A percentile compares a stretch with the other conserved stretches of the same genome.
Evolutionary conservation across 768 basidiomycete genomes (phyloP).

Genomic region (Neoboletus subvelutipes): DNA sequence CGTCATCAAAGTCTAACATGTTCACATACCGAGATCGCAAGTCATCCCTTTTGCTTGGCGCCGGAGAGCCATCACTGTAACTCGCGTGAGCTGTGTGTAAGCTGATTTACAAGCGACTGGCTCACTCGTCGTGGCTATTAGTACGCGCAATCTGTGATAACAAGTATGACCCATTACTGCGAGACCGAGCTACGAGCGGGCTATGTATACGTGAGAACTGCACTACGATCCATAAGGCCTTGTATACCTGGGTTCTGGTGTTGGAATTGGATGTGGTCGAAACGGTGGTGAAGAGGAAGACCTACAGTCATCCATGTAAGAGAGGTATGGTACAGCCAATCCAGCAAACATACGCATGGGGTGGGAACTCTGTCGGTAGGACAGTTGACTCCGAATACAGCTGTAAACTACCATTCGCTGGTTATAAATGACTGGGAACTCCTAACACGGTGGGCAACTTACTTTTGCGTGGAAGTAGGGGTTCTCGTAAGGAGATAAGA

Average conservation of each 20-base stretch:
- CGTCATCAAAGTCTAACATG: background rate
- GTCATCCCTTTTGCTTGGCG: constrained; percentile 1
- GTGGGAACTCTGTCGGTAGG: constrained; percentile 27
- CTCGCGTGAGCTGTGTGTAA: constrained; percentile 2
- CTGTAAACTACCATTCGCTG: constrained; percentile 1
- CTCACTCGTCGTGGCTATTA: constrained; percentile 15
- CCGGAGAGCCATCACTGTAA: constrained; percentile 1
- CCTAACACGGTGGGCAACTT: constrained; percentile 5
- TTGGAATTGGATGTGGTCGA: constrained; percentile 27
- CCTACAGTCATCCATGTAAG: constrained; percentile 11
- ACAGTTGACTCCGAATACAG: constrained; percentile 7
- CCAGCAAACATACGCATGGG: constrained; percentile 19
- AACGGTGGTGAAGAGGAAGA: constrained; percentile 18
- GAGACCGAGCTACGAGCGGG: constrained; percentile 23
- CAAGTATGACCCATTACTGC: constrained; percentile 17
- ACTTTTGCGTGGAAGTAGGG: constrained; percentile 18
- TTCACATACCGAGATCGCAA: constrained; percentile 18
- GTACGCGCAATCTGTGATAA: constrained; percentile 2
- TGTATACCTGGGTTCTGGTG: constrained; percentile 33
- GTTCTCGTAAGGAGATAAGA: constrained; percentile 30
- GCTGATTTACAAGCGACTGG: background rate
- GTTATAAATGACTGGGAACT: background rate
- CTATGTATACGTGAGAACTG: constrained; percentile 16
- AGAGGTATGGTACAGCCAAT: background rate
- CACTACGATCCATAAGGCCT: background rate